Evolutionary conservation across 1,139 yeast genomes (phyloP).

Genomic region (Geotrichum histeridarum): DNA sequence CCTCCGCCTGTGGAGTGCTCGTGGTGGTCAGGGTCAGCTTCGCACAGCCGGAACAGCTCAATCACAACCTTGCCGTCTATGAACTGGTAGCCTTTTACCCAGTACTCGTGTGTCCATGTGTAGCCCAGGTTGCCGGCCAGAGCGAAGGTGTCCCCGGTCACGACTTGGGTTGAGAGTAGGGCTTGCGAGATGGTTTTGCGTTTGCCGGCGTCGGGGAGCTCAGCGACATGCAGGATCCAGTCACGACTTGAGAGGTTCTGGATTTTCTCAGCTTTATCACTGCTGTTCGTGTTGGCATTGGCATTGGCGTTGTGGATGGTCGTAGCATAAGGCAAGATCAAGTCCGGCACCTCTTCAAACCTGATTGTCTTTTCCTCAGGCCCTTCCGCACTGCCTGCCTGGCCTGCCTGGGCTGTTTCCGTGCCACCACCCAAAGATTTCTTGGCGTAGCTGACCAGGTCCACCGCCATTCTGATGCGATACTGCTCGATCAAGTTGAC

Average conservation of each 20-base stretch:
- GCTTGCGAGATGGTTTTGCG: slow-evolving; percentile 63
- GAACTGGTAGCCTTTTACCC: slow-evolving; percentile 61
- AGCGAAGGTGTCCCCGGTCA: slow-evolving; percentile 34
- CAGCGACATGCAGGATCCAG: slow-evolving; percentile 70
- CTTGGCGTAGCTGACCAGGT: slow-evolving; percentile 6
- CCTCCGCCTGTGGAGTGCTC: background rate
- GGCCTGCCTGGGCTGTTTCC: background rate
- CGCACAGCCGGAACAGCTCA: slow-evolving; percentile 46
- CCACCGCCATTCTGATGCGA: slow-evolving; percentile 29
- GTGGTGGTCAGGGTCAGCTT: background rate
- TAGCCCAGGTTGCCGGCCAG: slow-evolving; percentile 70
- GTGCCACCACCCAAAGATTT: background rate
- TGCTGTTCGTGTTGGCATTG: background rate
- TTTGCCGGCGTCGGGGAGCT: slow-evolving; percentile 84
- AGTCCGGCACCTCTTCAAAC: background rate
- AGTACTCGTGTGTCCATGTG: slow-evolving; percentile 57
- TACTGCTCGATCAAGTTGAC: slow-evolving; percentile 38
- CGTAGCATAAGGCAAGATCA: background rate
- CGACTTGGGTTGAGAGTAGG: slow-evolving; percentile 59
- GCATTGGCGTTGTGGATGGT: background rate
- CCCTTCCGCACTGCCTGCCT: background rate
- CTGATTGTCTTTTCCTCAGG: background rate
- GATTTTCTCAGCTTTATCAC: background rate
- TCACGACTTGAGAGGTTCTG: slow-evolving; percentile 17
- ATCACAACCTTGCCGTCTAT: slow-evolving; percentile 60